Evolutionary conservation across 2,329 filamentous ascomycete species (phyloP), one percentile per base, ranked within the genome.

Genomic region (Exophiala alcalophila): DNA sequence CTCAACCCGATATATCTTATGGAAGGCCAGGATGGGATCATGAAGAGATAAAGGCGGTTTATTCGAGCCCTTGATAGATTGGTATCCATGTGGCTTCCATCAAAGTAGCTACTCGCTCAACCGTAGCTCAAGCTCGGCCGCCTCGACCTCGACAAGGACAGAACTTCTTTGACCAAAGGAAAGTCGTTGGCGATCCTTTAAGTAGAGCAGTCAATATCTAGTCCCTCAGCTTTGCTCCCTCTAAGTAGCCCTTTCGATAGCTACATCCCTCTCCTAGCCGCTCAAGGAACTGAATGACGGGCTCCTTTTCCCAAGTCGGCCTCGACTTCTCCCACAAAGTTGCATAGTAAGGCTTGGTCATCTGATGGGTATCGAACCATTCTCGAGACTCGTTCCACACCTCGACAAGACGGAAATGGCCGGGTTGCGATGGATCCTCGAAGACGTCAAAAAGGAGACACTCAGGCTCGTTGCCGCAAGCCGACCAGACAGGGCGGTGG

Each of bases 391-490:
- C 35, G 16, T 16, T 24, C 41, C 41, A 45, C 15, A 45, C 28
- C 35, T 45, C 41, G 27, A 45, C 24, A 15, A 45, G 25, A 10
- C 44, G 39, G 27, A 47, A 44, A n/a, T 34, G 30, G 3, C 40
- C 25, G 5, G 44, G 44, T 12, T 42, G 16, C 10, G 15, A 9
- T 9, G 40, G 26, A 23, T 32, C 29, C 4, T 39, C 24, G 41
- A 40, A 49, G 4, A 49, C 33, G 35, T 45, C 45, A 19, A 48
- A 48, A 10, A 40, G 32, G 9, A 49, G 20, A 16, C 40, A 49
- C 35, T 45, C 45, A 6, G 45, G 40, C 41, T 45, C 45, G 5
- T 26, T 21, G 12, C 31, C 41, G 16, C 34, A 45, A 4, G 40
- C 34, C 5, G 21, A 33, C 45, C 40, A 44, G 5, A 44, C 40